phyloP scores from a whole-genome alignment of 495 filamentous ascomycete genomes.

The Paragyromitra xinjiangensis region DNA sequence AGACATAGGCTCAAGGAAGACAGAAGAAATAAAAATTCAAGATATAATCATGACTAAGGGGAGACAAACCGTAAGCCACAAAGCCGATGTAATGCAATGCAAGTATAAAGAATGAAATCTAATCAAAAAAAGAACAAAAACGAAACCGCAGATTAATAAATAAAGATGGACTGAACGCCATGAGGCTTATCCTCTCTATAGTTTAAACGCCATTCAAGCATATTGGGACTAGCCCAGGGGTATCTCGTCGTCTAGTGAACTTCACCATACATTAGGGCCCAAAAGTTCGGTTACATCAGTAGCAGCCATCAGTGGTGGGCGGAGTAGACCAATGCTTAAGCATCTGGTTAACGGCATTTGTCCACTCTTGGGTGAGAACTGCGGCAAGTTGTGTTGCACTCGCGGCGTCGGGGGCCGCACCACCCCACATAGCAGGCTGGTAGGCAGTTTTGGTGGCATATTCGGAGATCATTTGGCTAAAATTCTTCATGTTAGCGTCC shows the following conservation, averaged over 20 bases:
- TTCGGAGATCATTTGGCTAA: slow-evolving; percentile 67
- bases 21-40: not conserved
- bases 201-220: not conserved
- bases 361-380: slow-evolving; percentile 75
- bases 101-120: not conserved
- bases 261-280: not conserved
- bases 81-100: not conserved
- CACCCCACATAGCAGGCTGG: slow-evolving; percentile 78
- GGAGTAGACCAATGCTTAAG: slow-evolving; percentile 73
- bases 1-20: not conserved
- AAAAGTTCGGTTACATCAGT: slow-evolving; percentile 18
- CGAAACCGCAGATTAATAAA: not conserved
- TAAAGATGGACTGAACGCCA: slow-evolving; percentile 6
- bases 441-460: slow-evolving; percentile 69
- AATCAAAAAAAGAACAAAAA: slow-evolving; percentile 1
- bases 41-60: not conserved
- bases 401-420: slow-evolving; percentile 64
- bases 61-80: not conserved
- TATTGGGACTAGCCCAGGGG: not conserved
- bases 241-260: not conserved
- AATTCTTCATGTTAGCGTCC: slow-evolving; percentile 16
- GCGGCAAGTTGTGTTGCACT: slow-evolving; percentile 68
- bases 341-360: slow-evolving; percentile 70
- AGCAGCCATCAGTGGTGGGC: slow-evolving; percentile 60
- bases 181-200: slow-evolving; percentile 21